Evolutionary conservation across 2,329 filamentous ascomycete genomes (phyloP).

Genomic region (Chaetomium sp.): DNA sequence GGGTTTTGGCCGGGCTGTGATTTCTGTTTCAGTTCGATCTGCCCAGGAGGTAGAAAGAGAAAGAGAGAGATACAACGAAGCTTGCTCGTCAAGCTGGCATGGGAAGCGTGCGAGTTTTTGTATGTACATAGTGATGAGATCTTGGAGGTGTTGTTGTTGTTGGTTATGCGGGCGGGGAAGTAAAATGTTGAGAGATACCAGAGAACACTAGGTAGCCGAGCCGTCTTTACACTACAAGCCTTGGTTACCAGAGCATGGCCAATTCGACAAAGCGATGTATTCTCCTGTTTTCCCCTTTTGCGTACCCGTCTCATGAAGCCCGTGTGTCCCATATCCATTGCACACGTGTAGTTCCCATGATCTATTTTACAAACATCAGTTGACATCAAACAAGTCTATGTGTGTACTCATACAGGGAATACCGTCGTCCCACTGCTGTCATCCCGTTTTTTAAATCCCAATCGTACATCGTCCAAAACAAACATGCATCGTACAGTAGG

Average conservation of each 20-base stretch:
- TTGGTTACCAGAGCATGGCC: background rate
- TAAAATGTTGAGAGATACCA: slow-evolving; percentile 4
- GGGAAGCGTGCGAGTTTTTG: background rate
- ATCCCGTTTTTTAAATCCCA: too few relatives aligned
- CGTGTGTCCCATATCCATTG: background rate
- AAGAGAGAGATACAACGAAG: background rate
- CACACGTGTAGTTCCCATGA: too few relatives aligned
- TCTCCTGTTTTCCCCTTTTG: too few relatives aligned
- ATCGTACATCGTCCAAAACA: too few relatives aligned
- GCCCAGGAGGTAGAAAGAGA: background rate
- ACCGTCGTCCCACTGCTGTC: too few relatives aligned
- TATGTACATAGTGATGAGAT: background rate
- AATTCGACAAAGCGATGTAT: too few relatives aligned
- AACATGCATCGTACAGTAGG: too few relatives aligned
- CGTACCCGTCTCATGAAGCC: too few relatives aligned
- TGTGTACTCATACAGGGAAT: too few relatives aligned
- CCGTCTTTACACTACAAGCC: background rate
- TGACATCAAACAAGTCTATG: too few relatives aligned
- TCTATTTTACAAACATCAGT: too few relatives aligned
- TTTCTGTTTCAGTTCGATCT: too few relatives aligned
- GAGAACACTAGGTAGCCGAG: background rate
- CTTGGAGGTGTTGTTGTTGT: background rate
- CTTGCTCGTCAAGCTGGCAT: background rate
- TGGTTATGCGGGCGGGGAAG: background rate
- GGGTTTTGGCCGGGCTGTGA: slow-evolving; percentile 63